Evolutionary conservation across 129 eudicot genomes (phyloP).

Genomic region (Artemisia tridentata): DNA sequence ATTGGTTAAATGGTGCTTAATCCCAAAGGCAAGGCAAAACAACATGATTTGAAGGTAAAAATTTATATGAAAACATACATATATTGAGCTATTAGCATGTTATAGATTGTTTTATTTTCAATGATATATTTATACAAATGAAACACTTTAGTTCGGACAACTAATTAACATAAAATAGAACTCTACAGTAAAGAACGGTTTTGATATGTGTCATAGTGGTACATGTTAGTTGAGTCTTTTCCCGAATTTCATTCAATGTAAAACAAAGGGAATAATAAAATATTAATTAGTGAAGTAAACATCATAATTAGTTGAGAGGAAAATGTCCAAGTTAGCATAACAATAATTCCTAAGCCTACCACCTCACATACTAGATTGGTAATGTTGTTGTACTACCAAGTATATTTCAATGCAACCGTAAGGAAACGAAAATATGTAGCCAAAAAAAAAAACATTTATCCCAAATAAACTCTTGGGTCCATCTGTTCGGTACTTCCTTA

Average conservation of each 20-base stretch:
- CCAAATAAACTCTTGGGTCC: neutral
- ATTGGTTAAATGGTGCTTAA: constrained; percentile 23
- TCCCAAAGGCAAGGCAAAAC: constrained; percentile 31
- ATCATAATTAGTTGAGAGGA: neutral
- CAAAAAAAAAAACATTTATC: neutral
- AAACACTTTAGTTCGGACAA: too few species aligned
- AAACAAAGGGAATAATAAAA: neutral
- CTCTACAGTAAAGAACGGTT: too few species aligned
- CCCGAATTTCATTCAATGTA: neutral
- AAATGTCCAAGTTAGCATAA: neutral
- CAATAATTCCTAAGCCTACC: neutral
- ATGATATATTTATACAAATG: too few species aligned
- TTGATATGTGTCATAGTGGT: neutral
- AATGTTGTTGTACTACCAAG: neutral
- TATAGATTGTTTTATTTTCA: too few species aligned
- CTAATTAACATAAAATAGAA: too few species aligned
- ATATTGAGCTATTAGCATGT: neutral
- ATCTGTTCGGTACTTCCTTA: too few species aligned
- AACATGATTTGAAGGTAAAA: constrained; percentile 23
- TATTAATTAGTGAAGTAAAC: neutral
- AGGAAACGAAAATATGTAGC: neutral
- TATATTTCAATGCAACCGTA: neutral
- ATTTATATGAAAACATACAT: neutral
- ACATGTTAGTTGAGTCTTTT: neutral
- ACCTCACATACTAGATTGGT: neutral